Base-by-base conservation (phyloP, 176 grass and related monocot species). In the Triticum timopheevii region DNA sequence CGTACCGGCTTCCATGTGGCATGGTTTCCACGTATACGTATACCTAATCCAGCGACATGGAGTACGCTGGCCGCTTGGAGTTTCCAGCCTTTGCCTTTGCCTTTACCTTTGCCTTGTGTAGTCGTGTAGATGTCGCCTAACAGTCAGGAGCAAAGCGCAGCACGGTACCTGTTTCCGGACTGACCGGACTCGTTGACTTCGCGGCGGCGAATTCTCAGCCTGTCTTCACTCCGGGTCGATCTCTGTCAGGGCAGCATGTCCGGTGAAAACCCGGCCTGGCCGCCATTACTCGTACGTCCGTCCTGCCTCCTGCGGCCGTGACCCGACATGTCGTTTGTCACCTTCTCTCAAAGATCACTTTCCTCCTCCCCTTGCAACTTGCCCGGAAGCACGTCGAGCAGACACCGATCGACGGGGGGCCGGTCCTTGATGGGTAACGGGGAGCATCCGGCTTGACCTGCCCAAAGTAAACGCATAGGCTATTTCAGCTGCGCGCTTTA, bases 401-500 rank as follows among this genome's bases (percentile, higher is more conserved):
- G 52, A 56, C 52, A 56, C 52, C 52, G 30, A 56, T 35, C 2
- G 40, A 50, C 20, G 27, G 42, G 42, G 61, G 34, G 34, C 11
- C 5, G 44, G 44, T 52, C 49, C 49, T 61, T 52, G 76, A 78
- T 79, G 67, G 67, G 0, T 40, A n/a, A 64, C 3, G 31, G 81
- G 67, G 35, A 42, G 50, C n/a, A 62, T 56, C 40, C 72, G 40
- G 40, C 25, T 84, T 65, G 71, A 76, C 71, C 13, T 64, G 38
- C 82, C 39, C 38, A 31, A 76, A 65, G 38, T 84, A 65, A 84
- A 74, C 35, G 59, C 70, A 45, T 45, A 10, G 24, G n/a, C 23
- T 22, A 45, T 84, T 72, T 63, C 17, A 8, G 35, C 58, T 10
- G 3, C 39, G 54, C 24, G 30, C 25, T 84, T 70, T 50, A 13